Evolutionary conservation across 345 rosid genomes (phyloP), one percentile per base, ranked within the genome.

Genomic region (Xanthoceras sorbifolium): DNA sequence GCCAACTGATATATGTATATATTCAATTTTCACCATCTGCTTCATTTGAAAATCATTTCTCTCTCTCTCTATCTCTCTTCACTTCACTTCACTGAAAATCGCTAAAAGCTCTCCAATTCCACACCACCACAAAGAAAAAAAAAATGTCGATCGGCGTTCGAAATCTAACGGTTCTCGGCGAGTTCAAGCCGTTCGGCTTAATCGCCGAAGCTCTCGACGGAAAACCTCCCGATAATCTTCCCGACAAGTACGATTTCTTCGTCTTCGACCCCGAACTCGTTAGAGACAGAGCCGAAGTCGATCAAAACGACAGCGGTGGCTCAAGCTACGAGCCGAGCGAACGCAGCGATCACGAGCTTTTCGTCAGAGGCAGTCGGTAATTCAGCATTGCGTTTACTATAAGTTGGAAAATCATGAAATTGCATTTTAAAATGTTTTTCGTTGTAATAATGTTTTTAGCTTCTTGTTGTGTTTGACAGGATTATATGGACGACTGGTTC

Each of bases 121-220:
- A 7, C 72, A 7, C 34, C 71, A 34, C 71, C 44, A 42, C 46
- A 42, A 42, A 42, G 10, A 9, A 10, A 42, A 42, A 42, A 62
- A 67, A 69, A 57, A 87, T 89, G 97, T 25, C 93, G 66, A 85
- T 87, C 15, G 92, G 94, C 55, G 87, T 87, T 77, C 94, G 97
- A 31, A 86, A 87, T 29, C 85, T 95, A 34, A 85, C 91, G 3
- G 89, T 93, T 20, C 90, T 95, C 31, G 98, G 99, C 79, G 97
- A 93, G 89, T 93, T 95, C 87, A 93, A 91, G 88, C 94, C 99
- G 36, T 92, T 90, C 73, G 98, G 98, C 64, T 79, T 95, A 68
- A 82, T 95, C 32, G 97, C 96, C 55, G 97, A 93, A 81, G 92
- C 97, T 71, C 87, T 90, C 10, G 98, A 93, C 77, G 88, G 90